Evolutionary conservation across 1,284 basidiomycete species (phyloP).

Genomic region (Melampsora americana): DNA sequence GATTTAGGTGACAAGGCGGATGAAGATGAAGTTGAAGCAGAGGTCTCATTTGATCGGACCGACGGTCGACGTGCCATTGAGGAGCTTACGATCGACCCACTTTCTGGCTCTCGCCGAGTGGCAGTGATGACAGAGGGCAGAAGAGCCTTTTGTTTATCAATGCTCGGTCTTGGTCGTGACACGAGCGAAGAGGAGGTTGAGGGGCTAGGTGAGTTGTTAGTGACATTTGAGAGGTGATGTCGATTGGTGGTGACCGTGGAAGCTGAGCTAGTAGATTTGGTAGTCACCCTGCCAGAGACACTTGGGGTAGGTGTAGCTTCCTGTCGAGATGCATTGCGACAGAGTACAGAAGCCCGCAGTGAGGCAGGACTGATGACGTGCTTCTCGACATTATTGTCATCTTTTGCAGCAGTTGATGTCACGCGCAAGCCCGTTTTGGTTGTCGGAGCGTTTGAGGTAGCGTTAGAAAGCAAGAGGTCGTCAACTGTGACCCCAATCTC

Average conservation of each 20-base stretch:
- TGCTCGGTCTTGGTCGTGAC: neutral
- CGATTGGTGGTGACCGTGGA: constrained; percentile 4
- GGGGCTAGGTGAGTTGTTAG: neutral
- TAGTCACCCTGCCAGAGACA: constrained; percentile 7
- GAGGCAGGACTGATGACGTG: constrained; percentile 26
- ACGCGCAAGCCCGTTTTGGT: constrained; percentile 26
- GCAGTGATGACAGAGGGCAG: neutral
- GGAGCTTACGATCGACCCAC: neutral
- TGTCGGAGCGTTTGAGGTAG: constrained; percentile 46
- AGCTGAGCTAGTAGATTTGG: constrained; percentile 1
- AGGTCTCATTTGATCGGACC: neutral
- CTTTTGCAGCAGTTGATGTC: constrained; percentile 9
- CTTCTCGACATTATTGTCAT: neutral
- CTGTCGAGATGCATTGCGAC: constrained; percentile 35
- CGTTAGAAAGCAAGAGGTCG: constrained; percentile 61
- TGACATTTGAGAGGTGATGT: neutral
- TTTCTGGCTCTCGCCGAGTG: constrained; percentile 5
- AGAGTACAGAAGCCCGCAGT: constrained; percentile 34
- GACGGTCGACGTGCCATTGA: neutral
- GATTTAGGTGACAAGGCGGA: constrained; percentile 20
- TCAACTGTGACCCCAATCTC: constrained; percentile 74
- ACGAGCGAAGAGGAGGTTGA: neutral
- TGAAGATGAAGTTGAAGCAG: constrained; percentile 20
- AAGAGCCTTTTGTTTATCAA: neutral
- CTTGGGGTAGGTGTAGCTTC: constrained; percentile 5